Evolutionary conservation across 192 early-diverging fungal genomes (phyloP), one percentile per base, ranked within the genome.

Genomic region (Radiomyces spectabilis): DNA sequence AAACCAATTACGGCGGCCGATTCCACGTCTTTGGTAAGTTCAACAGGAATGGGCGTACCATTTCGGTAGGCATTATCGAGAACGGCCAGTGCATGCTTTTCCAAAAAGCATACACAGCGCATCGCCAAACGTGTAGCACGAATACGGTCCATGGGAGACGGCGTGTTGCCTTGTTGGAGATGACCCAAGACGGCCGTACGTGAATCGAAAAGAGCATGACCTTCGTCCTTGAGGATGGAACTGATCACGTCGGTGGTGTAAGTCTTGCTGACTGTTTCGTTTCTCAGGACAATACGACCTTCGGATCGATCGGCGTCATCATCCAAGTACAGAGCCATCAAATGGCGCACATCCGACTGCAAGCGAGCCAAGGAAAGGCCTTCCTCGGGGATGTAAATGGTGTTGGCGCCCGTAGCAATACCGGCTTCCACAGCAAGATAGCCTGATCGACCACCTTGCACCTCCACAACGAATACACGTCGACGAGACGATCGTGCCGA

Each of bases 391-490:
- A 92, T 94, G 66, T 98, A 98, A 4, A 87, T 79, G 0, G 84
- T 87, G 10, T 86, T 92, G 0, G 95, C 93, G 29, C 95, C 95
- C 24, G 83, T 37, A 13, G 85, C 76, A 4, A 98, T 73, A 4
- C 89, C 95, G 30, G 84, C 85, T 51, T 90, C 70, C 5, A 89
- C 86, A 0, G 95, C 87, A 52, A 98, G 74, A 72, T 87, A 96
- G 55, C 95, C 95, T 73, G 85, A 87, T 59, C 90, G 88, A 42
- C 95, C 95, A 40, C 95, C 95, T 57, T 98, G 95, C 19, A 92
- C 87, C 79, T 98, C 95, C 29, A 98, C 89, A 31, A 98, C 86
- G 79, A 98, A 98, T 16, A 98, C 92, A 25, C 95, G 79, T 45
- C 89, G 87, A 53, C 92, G 69, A 42, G 83, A 87, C 21, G 95